phyloP scores from a whole-genome alignment of 176 grass and related monocot genomes.

The Leersia perrieri region DNA sequence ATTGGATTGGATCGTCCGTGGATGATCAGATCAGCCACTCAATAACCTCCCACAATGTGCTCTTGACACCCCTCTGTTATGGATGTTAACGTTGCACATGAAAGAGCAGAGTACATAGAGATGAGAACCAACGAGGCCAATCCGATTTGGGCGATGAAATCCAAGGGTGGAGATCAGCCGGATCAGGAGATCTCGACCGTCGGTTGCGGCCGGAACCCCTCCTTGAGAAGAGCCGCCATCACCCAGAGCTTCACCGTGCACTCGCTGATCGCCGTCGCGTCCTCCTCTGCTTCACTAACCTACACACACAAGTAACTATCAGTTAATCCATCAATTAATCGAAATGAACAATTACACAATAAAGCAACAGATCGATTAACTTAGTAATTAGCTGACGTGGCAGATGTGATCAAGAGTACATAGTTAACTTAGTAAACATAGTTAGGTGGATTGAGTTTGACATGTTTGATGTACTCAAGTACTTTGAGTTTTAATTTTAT shows the following conservation, averaged over 20 bases:
- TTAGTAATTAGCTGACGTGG: no score
- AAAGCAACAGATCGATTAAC: no score
- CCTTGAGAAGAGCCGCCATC: conserved; percentile 47
- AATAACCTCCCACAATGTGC: background rate
- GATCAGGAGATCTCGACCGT: conserved; percentile 27
- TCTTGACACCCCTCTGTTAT: background rate
- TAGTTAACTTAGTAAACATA: no score
- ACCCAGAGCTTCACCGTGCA: conserved; percentile 45
- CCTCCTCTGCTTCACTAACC: conserved; percentile 21
- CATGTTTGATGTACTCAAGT: no score
- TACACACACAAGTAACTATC: background rate
- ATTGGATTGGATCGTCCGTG: background rate
- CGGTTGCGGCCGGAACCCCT: conserved; percentile 39
- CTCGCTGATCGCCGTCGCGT: conserved; percentile 19
- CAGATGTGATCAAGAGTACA: no score
- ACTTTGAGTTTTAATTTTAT: no score
- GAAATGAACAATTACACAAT: background rate
- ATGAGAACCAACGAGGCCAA: no score
- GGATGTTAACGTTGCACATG: background rate
- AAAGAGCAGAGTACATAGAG: background rate
- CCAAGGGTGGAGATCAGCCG: background rate
- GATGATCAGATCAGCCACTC: background rate
- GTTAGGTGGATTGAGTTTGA: no score
- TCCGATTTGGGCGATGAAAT: background rate
- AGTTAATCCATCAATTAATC: background rate